phyloP scores from a whole-genome alignment of 176 grass and related monocot species.

The Tillandsia leiboldiana region DNA sequence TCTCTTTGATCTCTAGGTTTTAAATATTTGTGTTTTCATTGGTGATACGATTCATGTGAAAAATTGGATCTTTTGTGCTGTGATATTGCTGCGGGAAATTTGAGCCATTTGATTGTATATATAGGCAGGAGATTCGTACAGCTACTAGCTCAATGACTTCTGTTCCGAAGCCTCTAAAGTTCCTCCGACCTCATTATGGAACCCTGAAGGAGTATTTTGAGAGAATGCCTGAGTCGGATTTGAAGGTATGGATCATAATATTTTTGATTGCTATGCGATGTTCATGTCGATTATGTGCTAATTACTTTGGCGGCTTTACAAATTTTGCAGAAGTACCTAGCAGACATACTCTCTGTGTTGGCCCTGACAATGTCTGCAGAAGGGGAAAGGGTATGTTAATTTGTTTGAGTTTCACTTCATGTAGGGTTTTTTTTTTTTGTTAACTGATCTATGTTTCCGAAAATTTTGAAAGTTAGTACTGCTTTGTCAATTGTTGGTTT shows the following conservation, averaged over 20 bases:
- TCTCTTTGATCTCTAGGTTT: too few species aligned
- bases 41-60: neutral
- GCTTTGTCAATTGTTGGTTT: too few species aligned
- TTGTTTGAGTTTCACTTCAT: neutral
- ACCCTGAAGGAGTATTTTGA: conserved; percentile 71
- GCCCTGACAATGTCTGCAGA: conserved; percentile 87
- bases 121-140: conserved; percentile 74
- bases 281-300: neutral
- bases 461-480: neutral
- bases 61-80: neutral
- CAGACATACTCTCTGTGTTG: conserved; percentile 77
- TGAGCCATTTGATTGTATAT: conserved; percentile 10
- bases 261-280: neutral
- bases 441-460: neutral
- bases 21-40: too few species aligned
- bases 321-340: conserved; percentile 64
- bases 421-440: neutral
- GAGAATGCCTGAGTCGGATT: conserved; percentile 58
- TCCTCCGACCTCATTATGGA: conserved; percentile 86
- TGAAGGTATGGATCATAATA: conserved; percentile 45
- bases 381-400: conserved; percentile 75
- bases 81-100: neutral
- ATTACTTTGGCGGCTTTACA: conserved; percentile 1
- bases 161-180: conserved; percentile 89
- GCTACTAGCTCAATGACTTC: conserved; percentile 96